Base-by-base conservation (phyloP, 495 filamentous ascomycete genomes). In the Cetradonia linearis region DNA sequence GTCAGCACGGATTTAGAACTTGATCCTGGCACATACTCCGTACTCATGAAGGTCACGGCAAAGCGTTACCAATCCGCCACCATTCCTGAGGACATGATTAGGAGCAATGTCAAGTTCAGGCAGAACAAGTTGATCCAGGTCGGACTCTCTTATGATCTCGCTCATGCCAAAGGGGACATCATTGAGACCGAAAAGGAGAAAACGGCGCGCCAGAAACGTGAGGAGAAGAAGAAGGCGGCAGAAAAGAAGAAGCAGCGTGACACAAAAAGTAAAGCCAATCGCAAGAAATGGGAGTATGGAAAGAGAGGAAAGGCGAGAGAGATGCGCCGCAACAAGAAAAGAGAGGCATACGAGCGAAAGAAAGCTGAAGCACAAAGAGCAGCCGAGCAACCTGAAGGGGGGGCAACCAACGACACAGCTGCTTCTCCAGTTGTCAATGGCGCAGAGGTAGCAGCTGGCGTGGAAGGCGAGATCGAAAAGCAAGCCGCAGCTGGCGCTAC, bases 71-170 rank as follows among this genome's bases (percentile, higher is more conserved):
- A 73, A 20, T 70, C 72, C 7, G 68, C 70, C 2, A 67, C 78
- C 20, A 80, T 81, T 3, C 79, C 86, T 16, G 86, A 91, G 64
- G 80, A 89, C 1, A 82, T 84, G 6, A 81, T 94, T 9, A 78
- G 80, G 31, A 73, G 77, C 4, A 78, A 84, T 56, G 86, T 84
- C 28, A 76, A 78, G 42, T 68, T 69, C 1, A 78, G 81, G 28
- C 83, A 89, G 31, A 88, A 91, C 50, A 96, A 96, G 70, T 77
- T 96, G 2, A 80, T 91, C 3, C 84, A 87, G 59, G 83, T 92
- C 25, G 91, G 88, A 5, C 78, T 86, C 31, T 83, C 85, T 5
- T 94, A 95, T 60, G 91, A 96, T 67, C 71, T 92, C 11, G 89
- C 91, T 5, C 88, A 94, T 66, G 84, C 83, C 38, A 91, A 91